Evolutionary conservation across 768 basidiomycete genomes (phyloP).

Genomic region (Asterophora lycoperdoides): DNA sequence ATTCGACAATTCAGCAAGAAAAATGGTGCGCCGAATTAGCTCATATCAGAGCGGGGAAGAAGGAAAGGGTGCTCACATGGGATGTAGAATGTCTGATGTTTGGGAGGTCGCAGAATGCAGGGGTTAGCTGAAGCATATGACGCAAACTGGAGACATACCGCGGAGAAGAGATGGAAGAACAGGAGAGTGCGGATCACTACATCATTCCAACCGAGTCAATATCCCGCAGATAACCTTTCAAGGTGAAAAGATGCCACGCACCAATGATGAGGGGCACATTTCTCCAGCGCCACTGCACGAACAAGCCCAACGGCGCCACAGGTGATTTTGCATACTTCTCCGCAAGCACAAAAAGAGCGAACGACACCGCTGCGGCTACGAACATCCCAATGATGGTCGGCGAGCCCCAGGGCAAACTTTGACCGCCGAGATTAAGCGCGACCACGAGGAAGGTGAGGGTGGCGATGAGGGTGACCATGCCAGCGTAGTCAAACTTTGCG

Average conservation of each 20-base stretch:
- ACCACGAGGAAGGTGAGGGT: conserved; percentile 22
- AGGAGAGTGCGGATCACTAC: conserved; percentile 17
- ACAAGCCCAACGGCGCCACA: conserved; percentile 19
- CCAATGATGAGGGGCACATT: conserved; percentile 24
- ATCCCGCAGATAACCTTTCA: no score
- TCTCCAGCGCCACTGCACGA: conserved; percentile 24
- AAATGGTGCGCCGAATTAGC: neutral
- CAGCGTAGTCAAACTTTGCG: conserved; percentile 16
- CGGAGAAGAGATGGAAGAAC: conserved; percentile 24
- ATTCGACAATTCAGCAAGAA: no score
- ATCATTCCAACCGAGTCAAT: neutral
- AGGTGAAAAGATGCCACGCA: conserved; percentile 2
- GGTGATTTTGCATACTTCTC: conserved; percentile 20
- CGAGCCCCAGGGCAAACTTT: conserved; percentile 21
- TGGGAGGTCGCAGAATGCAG: neutral
- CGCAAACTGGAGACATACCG: conserved; percentile 12
- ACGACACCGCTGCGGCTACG: conserved; percentile 18
- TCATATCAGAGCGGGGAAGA: conserved; percentile 3
- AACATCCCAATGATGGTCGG: conserved; percentile 22
- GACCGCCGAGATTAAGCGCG: conserved; percentile 24
- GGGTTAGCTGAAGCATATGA: neutral
- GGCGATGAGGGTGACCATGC: conserved; percentile 21
- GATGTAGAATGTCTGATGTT: conserved; percentile 21
- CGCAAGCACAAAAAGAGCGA: conserved; percentile 18
- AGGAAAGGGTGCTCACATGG: conserved; percentile 13